Base-by-base conservation (phyloP, 495 filamentous ascomycete species). In the Neurospora sp. region DNA sequence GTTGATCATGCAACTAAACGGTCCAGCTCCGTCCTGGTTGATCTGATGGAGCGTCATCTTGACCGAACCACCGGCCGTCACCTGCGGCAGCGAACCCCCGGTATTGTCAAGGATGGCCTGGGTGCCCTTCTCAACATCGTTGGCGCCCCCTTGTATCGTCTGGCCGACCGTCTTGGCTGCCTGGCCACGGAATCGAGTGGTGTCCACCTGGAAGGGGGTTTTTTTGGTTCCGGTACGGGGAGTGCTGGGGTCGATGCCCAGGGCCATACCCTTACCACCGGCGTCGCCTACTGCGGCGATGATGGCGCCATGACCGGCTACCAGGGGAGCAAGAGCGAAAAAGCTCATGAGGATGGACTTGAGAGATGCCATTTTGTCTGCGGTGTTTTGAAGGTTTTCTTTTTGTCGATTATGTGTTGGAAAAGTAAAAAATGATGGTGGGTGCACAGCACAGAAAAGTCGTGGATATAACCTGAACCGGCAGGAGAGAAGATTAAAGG, bases 21-120 rank as follows among this genome's bases (percentile, higher is more conserved):
- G 84, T 12, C 84, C 83, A 9, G 79, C 83, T 38, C 84, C 84
- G 68, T 86, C 84, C n/a, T 77, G 75, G 75, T 86, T 86, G n/a
- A 86, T 81, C 71, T 86, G 84, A 71, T 86, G 84, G 6, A 86
- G 81, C 3, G 85, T 88, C 87, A 88, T 88, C 66, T 76, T 76
- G 31, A 88, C 70, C 66, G 81, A 48, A 31, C 87, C 87, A 39
- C 85, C 86, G 4, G 76, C 74, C 1, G 79, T 83, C 73, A 88
- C 76, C 73, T 87, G 84, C 0, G 87, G 86, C 18, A 88, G 83
- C 41, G 79, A 73, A 68, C 80, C 78, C 39, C 81, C 83, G 5
- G 84, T 87, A 73, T 82, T 81, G 41, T 78, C 80, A 74, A 87
- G 76, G 76, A 87, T 85, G 12, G 80, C 78, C 38, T 76, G 69